Percentiles rank a stretch among this genome's conserved stretches.
phyloP scores from a whole-genome alignment of 345 rosid genomes.

The Diplotaxis tenuifolia region DNA sequence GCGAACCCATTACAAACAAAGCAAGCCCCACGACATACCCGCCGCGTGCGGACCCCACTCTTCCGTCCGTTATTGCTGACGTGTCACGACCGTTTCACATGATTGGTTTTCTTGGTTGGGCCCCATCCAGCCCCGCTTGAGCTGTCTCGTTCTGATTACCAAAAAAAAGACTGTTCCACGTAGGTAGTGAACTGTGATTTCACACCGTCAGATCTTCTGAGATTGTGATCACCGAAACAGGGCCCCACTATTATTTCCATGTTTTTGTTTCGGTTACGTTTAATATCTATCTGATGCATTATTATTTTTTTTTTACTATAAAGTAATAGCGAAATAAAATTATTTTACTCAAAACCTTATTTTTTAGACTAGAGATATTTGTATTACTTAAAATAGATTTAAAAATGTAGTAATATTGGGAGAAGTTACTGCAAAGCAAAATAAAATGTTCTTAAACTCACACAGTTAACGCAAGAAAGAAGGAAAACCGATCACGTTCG shows the following conservation, averaged over 20 bases:
- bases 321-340: not conserved
- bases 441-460: too few relatives aligned
- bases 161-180: constrained; percentile 17
- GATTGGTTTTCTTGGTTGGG: constrained; percentile 54
- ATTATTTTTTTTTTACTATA: not conserved
- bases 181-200: constrained; percentile 15
- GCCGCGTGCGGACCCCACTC: constrained; percentile 27
- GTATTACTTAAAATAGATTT: not conserved
- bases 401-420: too few relatives aligned
- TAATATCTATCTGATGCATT: not conserved
- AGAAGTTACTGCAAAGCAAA: too few relatives aligned
- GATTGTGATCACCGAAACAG: not conserved
- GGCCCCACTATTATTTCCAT: not conserved
- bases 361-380: not conserved
- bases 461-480: too few relatives aligned
- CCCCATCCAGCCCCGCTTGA: constrained; percentile 48
- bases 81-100: constrained; percentile 50
- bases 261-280: not conserved
- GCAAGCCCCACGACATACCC: constrained; percentile 32
- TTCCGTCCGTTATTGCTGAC: constrained; percentile 39
- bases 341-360: not conserved
- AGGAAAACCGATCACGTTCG: not conserved
- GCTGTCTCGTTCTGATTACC: constrained; percentile 47
- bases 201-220: constrained; percentile 42
- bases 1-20: constrained; percentile 21